These are phyloP conservation scores for Angomonas ambiguus DNA, from an alignment of 208 protist genomes.

Conservation along the genomic window DNA sequence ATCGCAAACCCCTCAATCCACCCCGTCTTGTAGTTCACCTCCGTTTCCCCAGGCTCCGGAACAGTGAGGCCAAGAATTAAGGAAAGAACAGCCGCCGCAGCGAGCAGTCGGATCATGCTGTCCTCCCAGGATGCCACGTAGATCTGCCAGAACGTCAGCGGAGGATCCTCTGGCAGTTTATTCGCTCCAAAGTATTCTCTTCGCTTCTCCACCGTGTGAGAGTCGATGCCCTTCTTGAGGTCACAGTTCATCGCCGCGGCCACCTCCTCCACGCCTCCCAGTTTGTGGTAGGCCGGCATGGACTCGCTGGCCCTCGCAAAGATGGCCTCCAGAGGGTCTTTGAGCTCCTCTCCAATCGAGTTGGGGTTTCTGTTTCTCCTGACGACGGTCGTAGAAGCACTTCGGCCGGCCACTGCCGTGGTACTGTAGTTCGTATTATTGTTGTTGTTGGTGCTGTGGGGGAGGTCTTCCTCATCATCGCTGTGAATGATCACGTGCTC, in stretches of 20 bases:
- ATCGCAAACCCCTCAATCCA: slow-evolving; percentile 98
- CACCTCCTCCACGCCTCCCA: slow-evolving; percentile 54
- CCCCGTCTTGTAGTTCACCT: slow-evolving; percentile 72
- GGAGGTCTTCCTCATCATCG: slow-evolving; percentile 7
- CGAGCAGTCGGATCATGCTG: slow-evolving; percentile 75
- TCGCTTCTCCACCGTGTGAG: slow-evolving; percentile 29
- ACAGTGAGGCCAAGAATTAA: slow-evolving; percentile 76
- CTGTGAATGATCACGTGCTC: slow-evolving; percentile 20
- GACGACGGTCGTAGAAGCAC: no score
- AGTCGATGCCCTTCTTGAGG: slow-evolving; percentile 30
- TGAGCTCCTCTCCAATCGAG: slow-evolving; percentile 21
- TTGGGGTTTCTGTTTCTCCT: no score
- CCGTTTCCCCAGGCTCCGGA: slow-evolving; percentile 47
- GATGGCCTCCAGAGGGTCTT: slow-evolving; percentile 42
- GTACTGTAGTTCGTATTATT: slow-evolving; percentile 4
- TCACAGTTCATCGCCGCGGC: slow-evolving; percentile 35
- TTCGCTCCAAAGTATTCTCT: slow-evolving; percentile 60
- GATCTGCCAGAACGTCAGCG: slow-evolving; percentile 78
- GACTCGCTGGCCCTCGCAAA: slow-evolving; percentile 52
- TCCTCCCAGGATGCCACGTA: slow-evolving; percentile 74
- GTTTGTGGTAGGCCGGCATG: slow-evolving; percentile 46
- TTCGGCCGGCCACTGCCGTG: no score
- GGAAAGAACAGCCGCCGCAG: slow-evolving; percentile 53
- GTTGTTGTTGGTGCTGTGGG: slow-evolving; percentile 7
- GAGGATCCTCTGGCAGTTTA: slow-evolving; percentile 59